Evolutionary conservation across 805 yeast genomes (phyloP).

Genomic region (Candida fluviatilis): DNA sequence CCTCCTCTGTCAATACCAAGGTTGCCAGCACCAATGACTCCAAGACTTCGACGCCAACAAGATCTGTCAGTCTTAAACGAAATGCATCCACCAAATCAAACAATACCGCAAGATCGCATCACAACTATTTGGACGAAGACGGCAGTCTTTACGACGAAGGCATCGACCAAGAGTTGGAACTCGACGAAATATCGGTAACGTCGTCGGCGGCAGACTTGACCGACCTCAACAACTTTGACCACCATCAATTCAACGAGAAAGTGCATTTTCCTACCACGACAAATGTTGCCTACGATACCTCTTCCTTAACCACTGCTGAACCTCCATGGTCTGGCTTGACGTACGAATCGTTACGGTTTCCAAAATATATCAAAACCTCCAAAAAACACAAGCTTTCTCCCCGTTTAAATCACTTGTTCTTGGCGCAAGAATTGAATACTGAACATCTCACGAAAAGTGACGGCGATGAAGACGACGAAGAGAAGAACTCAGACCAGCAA

Average conservation of each 20-base stretch:
- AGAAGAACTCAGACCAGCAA: conserved; percentile 1
- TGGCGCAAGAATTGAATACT: conserved; percentile 59
- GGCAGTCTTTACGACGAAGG: background rate
- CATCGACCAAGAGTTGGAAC: background rate
- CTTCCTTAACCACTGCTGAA: conserved; percentile 6
- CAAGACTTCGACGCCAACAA: background rate
- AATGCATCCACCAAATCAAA: background rate
- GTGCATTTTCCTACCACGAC: conserved; percentile 13
- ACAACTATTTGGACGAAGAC: conserved; percentile 5
- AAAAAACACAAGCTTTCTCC: conserved; percentile 45
- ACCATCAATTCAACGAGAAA: conserved; percentile 11
- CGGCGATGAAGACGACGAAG: conserved; percentile 1
- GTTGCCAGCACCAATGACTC: too few species aligned
- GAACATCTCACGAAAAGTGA: conserved; percentile 9
- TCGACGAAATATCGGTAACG: conserved; percentile 1
- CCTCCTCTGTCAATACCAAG: background rate
- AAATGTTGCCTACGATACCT: conserved; percentile 5
- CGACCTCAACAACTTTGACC: conserved; percentile 6
- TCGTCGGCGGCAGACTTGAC: background rate
- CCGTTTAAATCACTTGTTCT: conserved; percentile 47
- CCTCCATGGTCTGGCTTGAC: conserved; percentile 29
- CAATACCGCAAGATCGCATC: background rate
- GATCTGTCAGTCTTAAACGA: background rate
- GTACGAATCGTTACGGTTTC: conserved; percentile 40
- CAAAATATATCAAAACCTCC: conserved; percentile 52